Evolutionary conservation across 441 rosid species (phyloP).

Genomic region (Hypseocharis bilobata): DNA sequence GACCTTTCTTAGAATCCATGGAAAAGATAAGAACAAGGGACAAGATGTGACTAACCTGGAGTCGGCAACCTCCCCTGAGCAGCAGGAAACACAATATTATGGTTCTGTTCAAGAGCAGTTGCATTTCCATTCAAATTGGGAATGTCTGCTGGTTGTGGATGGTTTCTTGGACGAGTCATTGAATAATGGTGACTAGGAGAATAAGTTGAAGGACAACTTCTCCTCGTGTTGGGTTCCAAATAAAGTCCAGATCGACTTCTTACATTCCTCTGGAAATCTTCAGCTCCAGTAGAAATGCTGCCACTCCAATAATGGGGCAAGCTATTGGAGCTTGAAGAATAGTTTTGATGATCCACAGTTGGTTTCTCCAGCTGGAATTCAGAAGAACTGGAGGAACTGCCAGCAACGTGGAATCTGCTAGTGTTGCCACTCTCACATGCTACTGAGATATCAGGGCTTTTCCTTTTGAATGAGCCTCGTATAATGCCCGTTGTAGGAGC

Average conservation of each 20-base stretch:
- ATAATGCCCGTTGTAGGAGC: constrained; percentile 17
- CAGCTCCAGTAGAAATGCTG: constrained; percentile 17
- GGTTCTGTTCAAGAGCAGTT: constrained; percentile 16
- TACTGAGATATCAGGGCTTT: constrained; percentile 14
- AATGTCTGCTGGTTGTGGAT: background rate
- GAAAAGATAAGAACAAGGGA: background rate
- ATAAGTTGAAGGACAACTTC: constrained; percentile 15
- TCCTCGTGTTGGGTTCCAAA: constrained; percentile 22
- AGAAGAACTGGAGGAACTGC: constrained; percentile 28
- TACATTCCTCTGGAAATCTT: constrained; percentile 23
- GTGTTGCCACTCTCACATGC: constrained; percentile 21
- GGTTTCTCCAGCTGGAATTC: constrained; percentile 18
- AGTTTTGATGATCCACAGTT: constrained; percentile 17
- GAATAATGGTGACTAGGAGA: constrained; percentile 15
- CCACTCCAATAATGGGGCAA: constrained; percentile 19
- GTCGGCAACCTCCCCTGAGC: constrained; percentile 17
- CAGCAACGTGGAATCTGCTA: constrained; percentile 21
- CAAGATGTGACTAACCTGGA: constrained; percentile 23
- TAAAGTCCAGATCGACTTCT: constrained; percentile 28
- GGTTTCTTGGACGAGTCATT: constrained; percentile 12
- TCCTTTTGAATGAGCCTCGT: constrained; percentile 27
- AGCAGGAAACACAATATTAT: constrained; percentile 12
- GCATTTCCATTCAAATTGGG: constrained; percentile 12
- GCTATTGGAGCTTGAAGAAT: constrained; percentile 17
- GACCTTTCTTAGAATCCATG: constrained; percentile 2